Evolutionary conservation across 2,329 filamentous ascomycete species (phyloP).

Genomic region (Sclerotinia minor): DNA sequence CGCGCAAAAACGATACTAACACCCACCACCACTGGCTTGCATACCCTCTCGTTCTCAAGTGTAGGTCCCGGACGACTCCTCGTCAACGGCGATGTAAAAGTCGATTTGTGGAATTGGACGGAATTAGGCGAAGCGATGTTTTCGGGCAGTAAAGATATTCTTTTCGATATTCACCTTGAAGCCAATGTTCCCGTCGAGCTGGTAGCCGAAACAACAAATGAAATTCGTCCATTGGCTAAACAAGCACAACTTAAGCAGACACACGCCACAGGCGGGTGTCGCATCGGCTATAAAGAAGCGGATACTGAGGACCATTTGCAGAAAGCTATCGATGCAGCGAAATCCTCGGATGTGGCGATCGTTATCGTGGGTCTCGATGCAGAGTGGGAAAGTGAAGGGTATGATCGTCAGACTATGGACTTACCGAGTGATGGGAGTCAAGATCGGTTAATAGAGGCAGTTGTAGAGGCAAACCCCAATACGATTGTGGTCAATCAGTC

Average conservation of each 20-base stretch:
- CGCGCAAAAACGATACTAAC: conserved; percentile 56
- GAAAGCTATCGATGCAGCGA: conserved; percentile 63
- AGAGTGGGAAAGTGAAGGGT: conserved; percentile 76
- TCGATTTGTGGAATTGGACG: conserved; percentile 69
- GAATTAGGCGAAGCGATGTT: conserved; percentile 72
- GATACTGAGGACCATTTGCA: conserved; percentile 61
- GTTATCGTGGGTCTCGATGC: conserved; percentile 69
- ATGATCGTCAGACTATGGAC: conserved; percentile 64
- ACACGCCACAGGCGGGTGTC: conserved; percentile 69
- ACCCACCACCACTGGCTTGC: conserved; percentile 58
- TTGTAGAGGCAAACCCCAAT: conserved; percentile 61
- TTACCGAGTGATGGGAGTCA: conserved; percentile 57
- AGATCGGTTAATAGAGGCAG: conserved; percentile 62
- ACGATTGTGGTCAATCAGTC: conserved; percentile 71
- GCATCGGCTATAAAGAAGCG: conserved; percentile 69
- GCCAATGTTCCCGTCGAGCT: conserved; percentile 61
- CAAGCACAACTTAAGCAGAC: conserved; percentile 56
- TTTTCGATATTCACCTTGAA: conserved; percentile 60
- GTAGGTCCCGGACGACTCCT: conserved; percentile 64
- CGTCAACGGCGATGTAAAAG: conserved; percentile 58
- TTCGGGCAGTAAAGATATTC: conserved; percentile 64
- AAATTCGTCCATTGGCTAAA: conserved; percentile 61
- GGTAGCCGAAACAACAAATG: conserved; percentile 65
- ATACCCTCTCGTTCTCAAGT: conserved; percentile 67
- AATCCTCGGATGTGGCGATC: conserved; percentile 64